A percentile compares a stretch with the other conserved stretches of the same genome.
Conservation (phyloP, 352 stramenopile species). For the Pythium apleroticum region DNA sequence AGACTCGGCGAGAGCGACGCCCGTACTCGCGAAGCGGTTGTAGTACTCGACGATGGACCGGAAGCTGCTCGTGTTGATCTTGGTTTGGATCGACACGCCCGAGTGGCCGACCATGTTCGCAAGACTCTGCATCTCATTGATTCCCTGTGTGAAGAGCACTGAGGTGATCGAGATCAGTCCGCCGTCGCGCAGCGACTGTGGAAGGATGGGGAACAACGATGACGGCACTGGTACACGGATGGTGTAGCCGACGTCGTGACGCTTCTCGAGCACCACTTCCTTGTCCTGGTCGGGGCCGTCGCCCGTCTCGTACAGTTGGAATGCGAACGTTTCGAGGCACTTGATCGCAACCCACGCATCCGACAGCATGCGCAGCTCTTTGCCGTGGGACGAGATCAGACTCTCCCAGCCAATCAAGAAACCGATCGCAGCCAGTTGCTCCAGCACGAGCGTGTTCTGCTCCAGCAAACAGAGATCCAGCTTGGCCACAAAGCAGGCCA, state of each 20-base stretch:
- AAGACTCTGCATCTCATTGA: slow-evolving; percentile 94
- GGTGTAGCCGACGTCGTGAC: slow-evolving; percentile 63
- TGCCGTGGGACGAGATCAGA: slow-evolving; percentile 93
- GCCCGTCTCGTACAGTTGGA: slow-evolving; percentile 55
- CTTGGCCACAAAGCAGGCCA: slow-evolving; percentile 78
- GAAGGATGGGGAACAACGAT: slow-evolving; percentile 46
- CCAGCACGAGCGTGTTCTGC: slow-evolving; percentile 53
- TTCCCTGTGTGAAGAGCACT: slow-evolving; percentile 88
- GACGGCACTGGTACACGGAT: slow-evolving; percentile 55
- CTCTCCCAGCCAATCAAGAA: slow-evolving; percentile 95
- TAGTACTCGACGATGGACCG: slow-evolving; percentile 76
- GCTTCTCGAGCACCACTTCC: slow-evolving; percentile 63
- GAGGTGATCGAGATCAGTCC: slow-evolving; percentile 70
- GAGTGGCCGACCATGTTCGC: slow-evolving; percentile 87
- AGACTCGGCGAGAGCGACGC: slow-evolving; percentile 41
- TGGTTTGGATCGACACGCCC: slow-evolving; percentile 78
- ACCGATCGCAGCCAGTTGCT: slow-evolving; percentile 68
- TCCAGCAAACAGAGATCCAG: slow-evolving; percentile 75
- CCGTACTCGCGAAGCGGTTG: slow-evolving; percentile 51
- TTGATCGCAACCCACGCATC: slow-evolving; percentile 90
- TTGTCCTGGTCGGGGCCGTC: slow-evolving; percentile 18
- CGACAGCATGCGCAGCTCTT: slow-evolving; percentile 95
- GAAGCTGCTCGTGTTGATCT: slow-evolving; percentile 83
- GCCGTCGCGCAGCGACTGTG: slow-evolving; percentile 47
- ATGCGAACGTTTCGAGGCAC: slow-evolving; percentile 82